Evolutionary conservation across 768 basidiomycete species (phyloP).

Genomic region (Xerocomus potaroensis): DNA sequence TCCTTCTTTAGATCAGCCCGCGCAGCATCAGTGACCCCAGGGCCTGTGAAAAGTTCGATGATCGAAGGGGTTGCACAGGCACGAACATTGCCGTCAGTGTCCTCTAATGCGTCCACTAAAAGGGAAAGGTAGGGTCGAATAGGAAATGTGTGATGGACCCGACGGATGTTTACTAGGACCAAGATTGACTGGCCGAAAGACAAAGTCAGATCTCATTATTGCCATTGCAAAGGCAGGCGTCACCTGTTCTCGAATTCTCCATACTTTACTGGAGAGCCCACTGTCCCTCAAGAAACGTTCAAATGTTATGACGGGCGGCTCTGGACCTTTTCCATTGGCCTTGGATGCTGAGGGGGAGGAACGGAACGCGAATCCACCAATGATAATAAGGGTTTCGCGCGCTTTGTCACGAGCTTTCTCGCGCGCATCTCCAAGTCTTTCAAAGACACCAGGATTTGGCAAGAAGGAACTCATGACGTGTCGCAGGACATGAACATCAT

Average conservation of each 20-base stretch:
- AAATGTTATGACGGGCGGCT: constrained; percentile 65
- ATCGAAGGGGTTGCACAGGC: constrained; percentile 78
- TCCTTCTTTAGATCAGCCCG: constrained; percentile 93
- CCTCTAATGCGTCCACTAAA: constrained; percentile 84
- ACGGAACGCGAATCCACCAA: constrained; percentile 70
- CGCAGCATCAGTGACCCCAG: constrained; percentile 78
- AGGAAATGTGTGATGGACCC: constrained; percentile 67
- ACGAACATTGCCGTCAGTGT: constrained; percentile 86
- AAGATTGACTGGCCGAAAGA: constrained; percentile 47
- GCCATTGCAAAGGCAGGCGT: not conserved
- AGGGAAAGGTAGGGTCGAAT: constrained; percentile 74
- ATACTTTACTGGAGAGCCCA: constrained; percentile 76
- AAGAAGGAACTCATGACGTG: constrained; percentile 65
- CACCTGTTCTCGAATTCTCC: constrained; percentile 86
- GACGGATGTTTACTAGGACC: constrained; percentile 69
- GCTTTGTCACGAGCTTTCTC: constrained; percentile 71
- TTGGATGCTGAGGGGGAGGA: constrained; percentile 44
- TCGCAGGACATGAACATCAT: constrained; percentile 59
- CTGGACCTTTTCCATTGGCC: constrained; percentile 56
- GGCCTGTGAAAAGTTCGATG: constrained; percentile 81
- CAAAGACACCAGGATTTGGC: constrained; percentile 72
- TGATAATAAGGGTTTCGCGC: constrained; percentile 66
- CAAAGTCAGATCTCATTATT: not conserved
- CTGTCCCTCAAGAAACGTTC: constrained; percentile 69
- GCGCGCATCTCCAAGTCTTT: constrained; percentile 75